A percentile compares a stretch with the other conserved stretches of the same genome.
These are phyloP conservation scores for Corylus americana DNA, from an alignment of 306 rosid species.

Conservation along the genomic window DNA sequence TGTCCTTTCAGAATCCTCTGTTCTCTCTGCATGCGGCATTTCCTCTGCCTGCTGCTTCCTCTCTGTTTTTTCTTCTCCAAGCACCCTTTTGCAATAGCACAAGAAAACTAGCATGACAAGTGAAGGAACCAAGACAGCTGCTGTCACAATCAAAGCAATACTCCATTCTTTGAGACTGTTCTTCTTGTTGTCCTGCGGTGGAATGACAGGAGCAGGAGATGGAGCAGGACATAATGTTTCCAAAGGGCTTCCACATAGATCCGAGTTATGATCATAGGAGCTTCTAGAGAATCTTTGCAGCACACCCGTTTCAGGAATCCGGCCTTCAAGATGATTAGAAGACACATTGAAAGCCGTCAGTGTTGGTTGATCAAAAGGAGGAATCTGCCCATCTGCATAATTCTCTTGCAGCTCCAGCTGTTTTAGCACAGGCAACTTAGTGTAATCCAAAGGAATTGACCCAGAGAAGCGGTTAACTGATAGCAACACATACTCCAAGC, in stretches of 20 bases:
- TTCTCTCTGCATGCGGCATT: constrained; percentile 27
- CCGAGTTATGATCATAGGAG: constrained; percentile 46
- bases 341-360: constrained; percentile 58
- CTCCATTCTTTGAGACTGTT: constrained; percentile 29
- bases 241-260: constrained; percentile 66
- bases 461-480: constrained; percentile 52
- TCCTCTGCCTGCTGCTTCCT: constrained; percentile 40
- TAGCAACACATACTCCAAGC: constrained; percentile 40
- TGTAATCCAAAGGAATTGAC: constrained; percentile 48
- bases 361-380: constrained; percentile 60
- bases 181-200: constrained; percentile 21
- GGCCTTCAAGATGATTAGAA: constrained; percentile 52
- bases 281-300: constrained; percentile 47
- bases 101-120: constrained; percentile 36
- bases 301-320: constrained; percentile 56
- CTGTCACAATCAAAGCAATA: constrained; percentile 41
- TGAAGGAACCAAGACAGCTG: constrained; percentile 33
- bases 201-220: constrained; percentile 39
- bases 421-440: constrained; percentile 34
- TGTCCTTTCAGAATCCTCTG: constrained; percentile 39
- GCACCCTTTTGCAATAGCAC: constrained; percentile 28
- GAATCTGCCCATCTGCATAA: constrained; percentile 46
- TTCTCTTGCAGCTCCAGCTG: constrained; percentile 51
- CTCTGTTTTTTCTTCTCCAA: constrained; percentile 30
- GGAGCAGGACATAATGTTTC: constrained; percentile 38